Evolutionary conservation across 345 rosid genomes (phyloP), one percentile per base, ranked within the genome.

Genomic region (Carallia brachiata): DNA sequence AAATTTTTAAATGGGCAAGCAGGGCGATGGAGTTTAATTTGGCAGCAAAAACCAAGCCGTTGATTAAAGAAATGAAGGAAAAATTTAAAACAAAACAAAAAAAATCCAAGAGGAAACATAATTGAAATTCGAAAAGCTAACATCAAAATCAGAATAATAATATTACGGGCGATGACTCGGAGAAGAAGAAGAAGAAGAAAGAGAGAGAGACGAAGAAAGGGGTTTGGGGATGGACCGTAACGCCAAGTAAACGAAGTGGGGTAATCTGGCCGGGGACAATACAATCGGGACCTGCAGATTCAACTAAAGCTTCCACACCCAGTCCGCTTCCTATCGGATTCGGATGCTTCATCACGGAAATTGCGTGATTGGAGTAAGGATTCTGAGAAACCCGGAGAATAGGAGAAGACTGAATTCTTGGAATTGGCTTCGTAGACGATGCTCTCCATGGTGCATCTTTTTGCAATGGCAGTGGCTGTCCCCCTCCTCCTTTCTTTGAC

Each of bases 391-490:
- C 72, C 65, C 86, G 80, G 34, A 90, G 85, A 77, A 90, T 19
- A 47, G 93, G 91, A 53, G 90, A 79, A 65, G 78, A 91, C 72
- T 86, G 88, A 67, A 94, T 87, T 80, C 71, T 90, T 64, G 97
- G 96, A 60, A 94, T 30, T 65, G 93, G 85, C 70, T 77, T 93
- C n/a, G 61, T 70, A 2, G 89, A 62, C 0, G 92, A 75, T 27
- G 83, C 90, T 65, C 98, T 77, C 98, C 98, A 90, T 2, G 96
- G 97, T 28, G 77, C 98, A 59, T 94, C 98, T 73, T 83, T 88
- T 55, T 77, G 91, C 47, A 90, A 87, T 23, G 23, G 23, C 23
- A 23, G 23, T 60, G 76, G 36, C 16, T 50, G 68, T 8, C 81
- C 82, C 30, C 23, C 23, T 23, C 80, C 87, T 73, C 83, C 88